These are phyloP conservation scores for Scedosporium dehoogii DNA, from an alignment of 2,329 filamentous ascomycete genomes.

Conservation along the genomic window DNA sequence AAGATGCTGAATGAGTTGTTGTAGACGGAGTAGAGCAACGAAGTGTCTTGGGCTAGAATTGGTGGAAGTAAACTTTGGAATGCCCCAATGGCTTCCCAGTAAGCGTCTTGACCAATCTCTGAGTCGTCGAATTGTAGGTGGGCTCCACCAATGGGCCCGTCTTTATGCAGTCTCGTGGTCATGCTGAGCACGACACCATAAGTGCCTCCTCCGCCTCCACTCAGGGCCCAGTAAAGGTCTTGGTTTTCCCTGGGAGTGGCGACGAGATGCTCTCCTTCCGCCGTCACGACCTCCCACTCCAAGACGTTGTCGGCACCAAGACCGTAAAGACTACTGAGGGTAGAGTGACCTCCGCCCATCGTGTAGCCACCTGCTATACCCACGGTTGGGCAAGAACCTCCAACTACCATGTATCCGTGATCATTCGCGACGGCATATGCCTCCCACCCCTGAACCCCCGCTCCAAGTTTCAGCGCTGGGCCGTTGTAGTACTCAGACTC, in stretches of 20 bases:
- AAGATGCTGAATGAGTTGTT: constrained; percentile 35
- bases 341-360: constrained; percentile 50
- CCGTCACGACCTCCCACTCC: constrained; percentile 44
- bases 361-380: constrained; percentile 49
- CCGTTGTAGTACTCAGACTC: constrained; percentile 24
- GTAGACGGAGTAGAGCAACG: constrained; percentile 36
- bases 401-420: constrained; percentile 22
- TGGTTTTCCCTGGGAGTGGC: constrained; percentile 36
- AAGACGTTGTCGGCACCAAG: constrained; percentile 50
- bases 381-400: constrained; percentile 43
- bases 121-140: constrained; percentile 29
- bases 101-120: constrained; percentile 25
- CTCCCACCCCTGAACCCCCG: constrained; percentile 43
- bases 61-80: constrained; percentile 32
- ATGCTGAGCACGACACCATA: constrained; percentile 47
- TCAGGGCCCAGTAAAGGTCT: constrained; percentile 55
- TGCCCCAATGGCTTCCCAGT: constrained; percentile 35
- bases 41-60: constrained; percentile 40
- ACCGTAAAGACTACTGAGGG: constrained; percentile 42
- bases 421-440: constrained; percentile 24
- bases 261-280: constrained; percentile 32
- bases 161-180: constrained; percentile 39
- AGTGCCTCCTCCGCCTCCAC: constrained; percentile 48
- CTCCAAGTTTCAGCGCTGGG: constrained; percentile 42
- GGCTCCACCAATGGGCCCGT: constrained; percentile 30